Conservation (phyloP, 768 basidiomycete genomes). For the Artomyces pyxidatus region DNA sequence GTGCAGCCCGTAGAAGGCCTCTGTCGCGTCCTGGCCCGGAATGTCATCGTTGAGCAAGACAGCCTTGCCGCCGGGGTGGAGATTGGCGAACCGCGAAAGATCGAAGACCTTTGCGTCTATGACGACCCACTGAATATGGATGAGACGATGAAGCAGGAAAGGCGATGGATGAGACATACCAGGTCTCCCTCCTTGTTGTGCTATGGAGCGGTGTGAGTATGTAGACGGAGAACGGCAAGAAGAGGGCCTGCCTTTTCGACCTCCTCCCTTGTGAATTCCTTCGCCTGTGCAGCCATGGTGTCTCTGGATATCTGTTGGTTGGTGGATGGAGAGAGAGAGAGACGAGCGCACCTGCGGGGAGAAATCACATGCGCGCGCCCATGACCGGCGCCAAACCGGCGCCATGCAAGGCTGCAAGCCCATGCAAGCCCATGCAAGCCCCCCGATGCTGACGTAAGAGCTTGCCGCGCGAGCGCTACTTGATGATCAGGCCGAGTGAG, state of each 20-base stretch:
- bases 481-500: no score
- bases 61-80: conserved; percentile 78
- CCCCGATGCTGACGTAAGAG: no score
- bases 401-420: no score
- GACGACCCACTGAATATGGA: conserved; percentile 59
- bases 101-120: conserved; percentile 82
- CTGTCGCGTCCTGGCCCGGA: conserved; percentile 82
- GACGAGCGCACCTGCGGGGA: no score
- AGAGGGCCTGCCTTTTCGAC: conserved; percentile 38
- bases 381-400: no score
- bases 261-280: conserved; percentile 54
- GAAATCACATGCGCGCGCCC: no score
- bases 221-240: neutral
- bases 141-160: neutral
- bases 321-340: no score
- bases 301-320: no score
- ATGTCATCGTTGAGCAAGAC: conserved; percentile 70
- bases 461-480: no score
- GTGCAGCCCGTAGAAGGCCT: conserved; percentile 85
- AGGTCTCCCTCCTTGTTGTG: conserved; percentile 77
- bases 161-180: conserved; percentile 37
- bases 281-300: conserved; percentile 19
- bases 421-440: no score
- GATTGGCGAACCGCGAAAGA: conserved; percentile 64
- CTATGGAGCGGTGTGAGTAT: conserved; percentile 12